phyloP scores from a whole-genome alignment of 1,284 basidiomycete species.

The Austropuccinia psidii region DNA sequence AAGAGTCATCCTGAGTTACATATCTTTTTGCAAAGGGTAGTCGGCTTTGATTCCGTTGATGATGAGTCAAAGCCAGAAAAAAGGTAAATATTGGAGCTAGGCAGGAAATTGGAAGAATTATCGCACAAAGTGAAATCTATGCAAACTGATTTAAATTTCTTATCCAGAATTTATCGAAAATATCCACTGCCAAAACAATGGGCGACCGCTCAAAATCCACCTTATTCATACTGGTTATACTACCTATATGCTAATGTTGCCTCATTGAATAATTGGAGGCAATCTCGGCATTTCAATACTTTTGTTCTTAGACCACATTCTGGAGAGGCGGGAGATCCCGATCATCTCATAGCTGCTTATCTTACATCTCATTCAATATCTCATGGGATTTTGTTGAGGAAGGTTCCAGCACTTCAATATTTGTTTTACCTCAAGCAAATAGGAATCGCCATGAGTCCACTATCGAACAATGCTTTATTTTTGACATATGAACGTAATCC shows the following conservation, averaged over 20 bases:
- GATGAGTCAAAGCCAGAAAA: slow-evolving; percentile 94
- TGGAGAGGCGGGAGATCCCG: slow-evolving; percentile 96
- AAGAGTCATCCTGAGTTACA: slow-evolving; percentile 84
- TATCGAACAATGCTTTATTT: slow-evolving; percentile 97
- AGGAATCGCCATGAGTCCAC: slow-evolving; percentile 93
- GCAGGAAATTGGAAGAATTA: not conserved
- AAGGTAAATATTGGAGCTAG: slow-evolving; percentile 48
- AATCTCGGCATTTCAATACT: slow-evolving; percentile 86
- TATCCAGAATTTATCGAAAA: slow-evolving; percentile 56
- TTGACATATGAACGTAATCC: slow-evolving; percentile 95
- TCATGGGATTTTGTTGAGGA: slow-evolving; percentile 92
- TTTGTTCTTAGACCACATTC: slow-evolving; percentile 96
- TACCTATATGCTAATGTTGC: slow-evolving; percentile 97
- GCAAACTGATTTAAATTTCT: not conserved
- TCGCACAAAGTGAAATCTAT: not conserved
- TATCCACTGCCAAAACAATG: slow-evolving; percentile 89
- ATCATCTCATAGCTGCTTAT: slow-evolving; percentile 92
- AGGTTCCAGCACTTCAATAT: slow-evolving; percentile 73
- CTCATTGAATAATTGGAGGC: slow-evolving; percentile 87
- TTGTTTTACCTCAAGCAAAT: slow-evolving; percentile 92
- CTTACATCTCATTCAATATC: slow-evolving; percentile 96
- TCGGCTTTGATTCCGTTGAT: slow-evolving; percentile 96
- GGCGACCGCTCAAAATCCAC: slow-evolving; percentile 81
- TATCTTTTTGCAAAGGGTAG: slow-evolving; percentile 86
- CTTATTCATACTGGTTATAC: slow-evolving; percentile 88